Base-by-base conservation (phyloP, 2,329 filamentous ascomycete species). In the Arthrinium phaeospermum region DNA sequence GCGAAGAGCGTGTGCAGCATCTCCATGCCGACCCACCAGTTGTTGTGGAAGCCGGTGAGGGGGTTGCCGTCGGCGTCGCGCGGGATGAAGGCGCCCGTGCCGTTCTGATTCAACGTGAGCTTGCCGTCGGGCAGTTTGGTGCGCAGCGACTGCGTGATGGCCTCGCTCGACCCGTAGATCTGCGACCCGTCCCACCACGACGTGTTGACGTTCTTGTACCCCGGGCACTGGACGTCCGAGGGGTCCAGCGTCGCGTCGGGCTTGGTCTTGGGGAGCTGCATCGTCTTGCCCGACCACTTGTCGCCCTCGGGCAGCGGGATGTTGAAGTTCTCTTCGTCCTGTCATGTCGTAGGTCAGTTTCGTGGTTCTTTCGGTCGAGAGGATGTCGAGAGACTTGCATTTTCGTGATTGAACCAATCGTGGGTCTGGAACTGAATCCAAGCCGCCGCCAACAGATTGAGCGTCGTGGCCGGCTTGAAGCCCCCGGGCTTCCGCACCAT, bases 341-440 rank as follows among this genome's bases (percentile, higher is more conserved):
- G 61, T 78, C 2, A 2, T 30, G 1, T 19, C 16, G 75, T 6
- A 73, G 71, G 27, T 68, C 24, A 68, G 24, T n/a, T 16, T 16
- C 16, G 22, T 19, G n/a, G 24, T 22, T 22, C 44, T 24, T 67
- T 37, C 12, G 16, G 24, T 24, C 6, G 24, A 4, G 70, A 30
- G 24, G 49, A 5, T 5, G n/a, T 37, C 4, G 16, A 4, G 3
- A 19, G 19, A n/a, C 74, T 57, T 57, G 77, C 78, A 71, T 72
- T 71, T 34, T 79, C 75, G 73, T 81, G 79, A 51, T 79, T 77
- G 70, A 82, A 81, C 83, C 83, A 85, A 72, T 85, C 83, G 71
- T 86, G 84, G 0, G 82, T 82, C 71, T 86, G 83, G 70, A 86
- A 86, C 74, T 87, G 85, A n/a, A 86, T 86, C 84, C 85, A 86